Base-by-base conservation (phyloP, 345 rosid genomes). In the Hibiscus syriacus region DNA sequence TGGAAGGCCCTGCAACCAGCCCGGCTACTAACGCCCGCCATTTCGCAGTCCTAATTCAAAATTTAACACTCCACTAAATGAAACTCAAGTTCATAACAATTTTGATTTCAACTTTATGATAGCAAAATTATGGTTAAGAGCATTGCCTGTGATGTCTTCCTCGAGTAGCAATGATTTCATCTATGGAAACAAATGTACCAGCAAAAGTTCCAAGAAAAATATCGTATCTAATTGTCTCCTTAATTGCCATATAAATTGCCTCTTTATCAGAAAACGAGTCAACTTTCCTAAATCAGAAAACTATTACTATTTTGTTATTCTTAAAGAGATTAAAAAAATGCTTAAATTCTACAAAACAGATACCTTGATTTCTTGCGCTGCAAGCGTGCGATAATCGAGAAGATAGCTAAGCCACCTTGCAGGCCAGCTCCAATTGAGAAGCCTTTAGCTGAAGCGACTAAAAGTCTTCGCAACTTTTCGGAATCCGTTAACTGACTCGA, bases 11-110 rank as follows among this genome's bases (percentile, higher is more conserved):
- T 38, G 97, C 97, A 55, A 93, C 70, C 60, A 88, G 77, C 52
- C 97, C 98, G 5, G 97, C 98, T 29, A 93, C 68, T 63, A 93
- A 78, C 39, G 93, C 86, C 70, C 97, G 84, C 98, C 98, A 93
- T 70, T 77, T 90, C 34, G 83, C 90, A 22, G 96, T 88, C 90
- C 98, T 93, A 69, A 60, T 59, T 74, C 50, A 66, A 20, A 55
- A 74, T 62, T 6, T 5, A 52, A 53, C 27, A 59, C 27, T 59
- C 13, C 57, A 63, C 48, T 14, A 66, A 64, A 55, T 55, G 20
- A 58, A 74, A 68, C 60, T 64, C 36, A 38, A 60, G 36, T 26
- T 34, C 25, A 57, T 48, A 25, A 39, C 5, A 70, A 38, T 17
- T 30, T 69, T 26, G 5, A 25, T 14, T 48, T 12, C 32, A 50